phyloP scores from a whole-genome alignment of 345 rosid genomes.

The Orychophragmus violaceus region DNA sequence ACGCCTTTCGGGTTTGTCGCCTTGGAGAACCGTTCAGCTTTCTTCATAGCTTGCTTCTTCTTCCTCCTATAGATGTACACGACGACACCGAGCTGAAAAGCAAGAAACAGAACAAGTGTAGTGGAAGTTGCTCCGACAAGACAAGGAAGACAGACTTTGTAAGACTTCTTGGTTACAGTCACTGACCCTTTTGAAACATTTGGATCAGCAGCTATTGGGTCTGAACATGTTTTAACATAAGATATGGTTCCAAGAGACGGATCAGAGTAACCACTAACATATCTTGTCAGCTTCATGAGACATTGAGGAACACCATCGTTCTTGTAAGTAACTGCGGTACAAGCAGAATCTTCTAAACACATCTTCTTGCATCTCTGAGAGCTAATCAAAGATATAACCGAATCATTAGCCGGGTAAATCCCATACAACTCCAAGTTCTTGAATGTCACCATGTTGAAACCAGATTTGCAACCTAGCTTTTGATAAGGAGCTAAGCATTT shows the following conservation, averaged over 20 bases:
- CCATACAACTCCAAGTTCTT: constrained; percentile 54
- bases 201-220: constrained; percentile 66
- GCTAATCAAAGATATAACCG: constrained; percentile 31
- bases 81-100: constrained; percentile 47
- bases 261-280: constrained; percentile 59
- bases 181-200: constrained; percentile 15
- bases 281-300: constrained; percentile 39
- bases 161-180: constrained; percentile 2
- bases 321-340: constrained; percentile 58
- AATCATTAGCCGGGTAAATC: constrained; percentile 60
- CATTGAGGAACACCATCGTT: constrained; percentile 54
- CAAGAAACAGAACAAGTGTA: constrained; percentile 39
- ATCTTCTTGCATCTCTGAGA: constrained; percentile 43
- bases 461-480: constrained; percentile 37
- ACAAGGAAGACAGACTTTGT: constrained; percentile 47
- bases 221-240: constrained; percentile 59
- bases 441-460: constrained; percentile 38
- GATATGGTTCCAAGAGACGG: constrained; percentile 56
- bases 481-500: constrained; percentile 49
- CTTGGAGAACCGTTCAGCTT: constrained; percentile 36
- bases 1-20: constrained; percentile 48
- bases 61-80: constrained; percentile 46
- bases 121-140: constrained; percentile 52
- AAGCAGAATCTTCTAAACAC: constrained; percentile 42
- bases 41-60: constrained; percentile 37